phyloP scores from a whole-genome alignment of 2,329 filamentous ascomycete genomes.

The Cryphonectria naterciae region DNA sequence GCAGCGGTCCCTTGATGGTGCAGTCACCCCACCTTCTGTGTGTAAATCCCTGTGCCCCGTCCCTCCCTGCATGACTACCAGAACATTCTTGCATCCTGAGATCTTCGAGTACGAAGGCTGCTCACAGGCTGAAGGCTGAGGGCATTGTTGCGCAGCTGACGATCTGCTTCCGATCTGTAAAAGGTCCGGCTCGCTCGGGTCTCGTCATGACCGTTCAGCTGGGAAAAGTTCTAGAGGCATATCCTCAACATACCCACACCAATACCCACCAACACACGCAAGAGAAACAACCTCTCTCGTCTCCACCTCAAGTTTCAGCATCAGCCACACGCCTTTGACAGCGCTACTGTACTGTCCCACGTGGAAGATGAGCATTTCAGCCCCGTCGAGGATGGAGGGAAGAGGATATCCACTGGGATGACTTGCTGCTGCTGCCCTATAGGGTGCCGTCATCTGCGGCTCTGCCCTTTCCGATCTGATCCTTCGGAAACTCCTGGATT shows the following conservation, averaged over 20 bases:
- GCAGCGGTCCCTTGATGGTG: neutral
- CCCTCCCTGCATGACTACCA: neutral
- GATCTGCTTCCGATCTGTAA: neutral
- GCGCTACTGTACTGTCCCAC: constrained; percentile 3
- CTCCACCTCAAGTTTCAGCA: neutral
- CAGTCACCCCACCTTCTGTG: neutral
- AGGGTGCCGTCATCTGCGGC: neutral
- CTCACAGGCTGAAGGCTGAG: neutral
- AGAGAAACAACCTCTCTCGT: neutral
- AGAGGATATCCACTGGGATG: neutral
- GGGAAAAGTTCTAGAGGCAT: neutral
- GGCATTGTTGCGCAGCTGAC: neutral
- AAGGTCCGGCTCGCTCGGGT: neutral
- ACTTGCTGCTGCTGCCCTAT: neutral
- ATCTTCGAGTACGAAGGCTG: neutral
- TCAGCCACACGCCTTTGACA: constrained; percentile 18
- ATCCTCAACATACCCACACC: no score
- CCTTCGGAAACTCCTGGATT: neutral
- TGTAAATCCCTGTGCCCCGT: neutral
- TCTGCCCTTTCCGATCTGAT: neutral
- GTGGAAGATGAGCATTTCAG: constrained; percentile 8
- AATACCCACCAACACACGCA: neutral
- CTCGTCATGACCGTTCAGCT: neutral
- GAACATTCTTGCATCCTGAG: neutral
- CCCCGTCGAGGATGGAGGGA: neutral